Base-by-base conservation (phyloP, 306 rosid species). In the Carpinus viminea region DNA sequence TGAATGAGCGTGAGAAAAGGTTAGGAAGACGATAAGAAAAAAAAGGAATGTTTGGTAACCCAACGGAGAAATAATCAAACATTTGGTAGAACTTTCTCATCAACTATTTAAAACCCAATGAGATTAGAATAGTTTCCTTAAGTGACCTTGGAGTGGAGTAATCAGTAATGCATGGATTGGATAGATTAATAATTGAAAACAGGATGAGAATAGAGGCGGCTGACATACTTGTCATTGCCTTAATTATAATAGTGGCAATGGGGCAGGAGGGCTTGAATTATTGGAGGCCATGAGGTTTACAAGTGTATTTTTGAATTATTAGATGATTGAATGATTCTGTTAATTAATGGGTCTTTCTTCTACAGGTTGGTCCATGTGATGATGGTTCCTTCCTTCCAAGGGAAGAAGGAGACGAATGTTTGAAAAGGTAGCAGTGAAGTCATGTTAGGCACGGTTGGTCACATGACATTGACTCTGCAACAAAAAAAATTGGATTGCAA, bases 341-440 rank as follows among this genome's bases (percentile, higher is more conserved):
- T 64, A 79, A 61, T 73, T 71, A 76, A 74, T 75, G 79, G 79
- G n/a, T 69, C 70, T 73, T 70, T 78, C 80, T 68, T 76, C 71
- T 73, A 68, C 92, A 83, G 85, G 88, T 87, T 84, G 98, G 88
- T 85, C 97, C 98, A 93, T 85, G 97, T 92, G 97, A 80, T 64
- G 84, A 89, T 78, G 83, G 82, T 85, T 82, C 82, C 81, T 83
- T 84, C 1, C 45, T 41, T 41, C 8, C 81, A 91, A 76, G 68
- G 78, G 79, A 79, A 69, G 79, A 77, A 83, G 68, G 73, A 80
- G 79, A 21, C 68, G 80, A 81, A 70, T 78, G 76, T 80, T 75
- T 82, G 72, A 81, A 78, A 83, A 80, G 78, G 70, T 56, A 72
- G 13, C 11, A 21, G 79, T 57, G 76, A 79, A 82, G 69, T 74